Conservation (phyloP, 176 grass and related monocot genomes). For the Juncus effusus region DNA sequence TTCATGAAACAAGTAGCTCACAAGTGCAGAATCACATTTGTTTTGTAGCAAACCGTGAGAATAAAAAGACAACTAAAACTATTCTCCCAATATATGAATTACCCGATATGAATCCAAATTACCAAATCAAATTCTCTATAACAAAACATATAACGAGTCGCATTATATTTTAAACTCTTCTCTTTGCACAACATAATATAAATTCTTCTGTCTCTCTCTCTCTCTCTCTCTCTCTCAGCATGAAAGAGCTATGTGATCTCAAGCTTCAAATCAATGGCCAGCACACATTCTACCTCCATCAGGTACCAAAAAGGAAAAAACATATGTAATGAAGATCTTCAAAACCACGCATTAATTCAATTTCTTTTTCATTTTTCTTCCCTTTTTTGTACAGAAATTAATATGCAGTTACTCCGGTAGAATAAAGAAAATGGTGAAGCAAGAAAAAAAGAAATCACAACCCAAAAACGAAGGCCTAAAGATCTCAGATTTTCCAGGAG, state of each 20-base stretch:
- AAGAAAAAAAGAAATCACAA: conserved; percentile 38
- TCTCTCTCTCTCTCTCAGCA: conserved; percentile 6
- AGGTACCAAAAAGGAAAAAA: conserved; percentile 32
- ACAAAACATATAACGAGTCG: background rate
- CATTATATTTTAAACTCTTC: background rate
- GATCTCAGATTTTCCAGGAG: conserved; percentile 65
- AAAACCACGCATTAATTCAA: background rate
- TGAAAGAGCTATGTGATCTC: conserved; percentile 87
- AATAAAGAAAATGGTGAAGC: conserved; percentile 47
- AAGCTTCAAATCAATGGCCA: conserved; percentile 77
- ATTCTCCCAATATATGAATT: background rate
- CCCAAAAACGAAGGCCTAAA: conserved; percentile 10
- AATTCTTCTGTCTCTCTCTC: background rate
- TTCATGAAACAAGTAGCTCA: conserved; percentile 13
- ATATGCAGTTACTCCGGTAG: conserved; percentile 72
- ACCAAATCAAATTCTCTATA: conserved; percentile 10
- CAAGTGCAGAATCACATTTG: conserved; percentile 1
- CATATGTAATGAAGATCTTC: background rate
- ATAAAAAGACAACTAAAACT: conserved; percentile 23
- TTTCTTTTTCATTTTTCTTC: background rate
- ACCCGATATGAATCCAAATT: background rate
- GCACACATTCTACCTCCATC: conserved; percentile 81
- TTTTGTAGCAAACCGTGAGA: conserved; percentile 18
- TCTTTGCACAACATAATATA: background rate
- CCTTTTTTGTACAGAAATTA: conserved; percentile 44